Evolutionary conservation across 257 asterid species (phyloP), one percentile per base, ranked within the genome.

Genomic region (Ajuga chamaepitys): DNA sequence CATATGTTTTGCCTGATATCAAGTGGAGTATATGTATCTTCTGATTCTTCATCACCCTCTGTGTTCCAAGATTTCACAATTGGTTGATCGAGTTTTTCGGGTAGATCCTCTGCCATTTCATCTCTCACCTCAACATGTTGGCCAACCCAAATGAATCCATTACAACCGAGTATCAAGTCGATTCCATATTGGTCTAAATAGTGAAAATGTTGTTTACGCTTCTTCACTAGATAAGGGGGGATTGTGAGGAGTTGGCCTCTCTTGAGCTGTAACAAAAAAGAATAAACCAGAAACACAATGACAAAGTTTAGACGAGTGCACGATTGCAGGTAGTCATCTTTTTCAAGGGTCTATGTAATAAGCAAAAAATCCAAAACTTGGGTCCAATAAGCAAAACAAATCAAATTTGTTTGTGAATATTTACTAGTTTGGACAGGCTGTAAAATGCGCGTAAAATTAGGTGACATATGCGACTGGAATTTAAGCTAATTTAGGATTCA

Each of bases 131-230:
- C 91, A 46, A 87, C 88, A 56, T 87, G 98, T 62, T 93, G 94
- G 32, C 98, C 98, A 25, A 89, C 81, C 97, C 98, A 93, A 77
- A 93, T 57, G 75, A 84, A 87, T 47, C 98, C 98, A 42, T 93
- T 93, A 75, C 91, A 81, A 22, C 97, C 98, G 9, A 93, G 89
- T 57, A 93, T 86, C 77, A 93, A 64, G 78, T 93, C 98, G 3
- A 89, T 83, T 48, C 88, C 95, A 70, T 76, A 89, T 61, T 78
- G 83, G 18, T 87, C 96, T 46, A 93, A 81, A 76, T 89, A 69
- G 77, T 87, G 89, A 78, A 89, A 89, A 76, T 93, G 98, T 28
- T 85, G 97, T 63, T 87, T 93, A 3, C 95, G 91, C 83, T 83
- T 89, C 78, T 89, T 92, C 54, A 93, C 96, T 42, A 89, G 82